Percentiles rank a stretch among this genome's conserved stretches.
Evolutionary conservation across 495 filamentous ascomycete species (phyloP).

Genomic region (Aspergillus asperescens): DNA sequence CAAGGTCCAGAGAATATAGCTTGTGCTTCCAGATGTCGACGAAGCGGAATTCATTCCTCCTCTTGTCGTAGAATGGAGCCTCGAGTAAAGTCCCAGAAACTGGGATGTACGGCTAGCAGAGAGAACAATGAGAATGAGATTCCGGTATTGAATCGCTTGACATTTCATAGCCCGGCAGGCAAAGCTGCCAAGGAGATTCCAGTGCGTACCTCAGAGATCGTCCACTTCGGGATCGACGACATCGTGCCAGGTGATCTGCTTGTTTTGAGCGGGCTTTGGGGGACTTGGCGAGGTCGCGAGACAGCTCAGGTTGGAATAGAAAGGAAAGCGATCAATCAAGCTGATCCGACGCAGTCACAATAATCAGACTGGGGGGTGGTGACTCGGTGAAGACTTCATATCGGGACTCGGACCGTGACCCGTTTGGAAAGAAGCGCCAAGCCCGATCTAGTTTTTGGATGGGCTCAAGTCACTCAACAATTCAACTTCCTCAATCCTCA

Average conservation of each 20-base stretch:
- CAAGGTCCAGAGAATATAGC: conserved; percentile 68
- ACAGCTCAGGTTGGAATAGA: not conserved
- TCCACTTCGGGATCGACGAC: conserved; percentile 38
- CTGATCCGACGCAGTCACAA: not conserved
- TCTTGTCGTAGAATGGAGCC: conserved; percentile 71
- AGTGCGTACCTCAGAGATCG: conserved; percentile 36
- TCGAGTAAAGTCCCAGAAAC: conserved; percentile 72
- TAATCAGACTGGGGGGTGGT: not conserved
- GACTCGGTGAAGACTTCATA: no score
- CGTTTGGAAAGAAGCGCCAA: conserved; percentile 7
- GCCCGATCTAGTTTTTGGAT: not conserved
- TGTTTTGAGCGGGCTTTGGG: not conserved
- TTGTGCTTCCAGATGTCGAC: conserved; percentile 81
- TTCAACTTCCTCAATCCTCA: no score
- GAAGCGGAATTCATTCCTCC: conserved; percentile 70
- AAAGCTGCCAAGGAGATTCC: not conserved
- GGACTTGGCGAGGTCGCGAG: not conserved
- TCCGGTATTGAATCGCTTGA: not conserved
- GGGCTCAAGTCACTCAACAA: not conserved
- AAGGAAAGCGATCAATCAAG: not conserved
- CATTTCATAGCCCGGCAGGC: not conserved
- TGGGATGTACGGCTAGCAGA: conserved; percentile 64
- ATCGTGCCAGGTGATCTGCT: conserved; percentile 14
- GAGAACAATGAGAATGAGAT: conserved; percentile 11
- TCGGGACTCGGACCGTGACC: conserved; percentile 1